These are phyloP conservation scores for Staphylotrichum longicolle DNA, from an alignment of 495 filamentous ascomycete genomes.

Conservation along the genomic window DNA sequence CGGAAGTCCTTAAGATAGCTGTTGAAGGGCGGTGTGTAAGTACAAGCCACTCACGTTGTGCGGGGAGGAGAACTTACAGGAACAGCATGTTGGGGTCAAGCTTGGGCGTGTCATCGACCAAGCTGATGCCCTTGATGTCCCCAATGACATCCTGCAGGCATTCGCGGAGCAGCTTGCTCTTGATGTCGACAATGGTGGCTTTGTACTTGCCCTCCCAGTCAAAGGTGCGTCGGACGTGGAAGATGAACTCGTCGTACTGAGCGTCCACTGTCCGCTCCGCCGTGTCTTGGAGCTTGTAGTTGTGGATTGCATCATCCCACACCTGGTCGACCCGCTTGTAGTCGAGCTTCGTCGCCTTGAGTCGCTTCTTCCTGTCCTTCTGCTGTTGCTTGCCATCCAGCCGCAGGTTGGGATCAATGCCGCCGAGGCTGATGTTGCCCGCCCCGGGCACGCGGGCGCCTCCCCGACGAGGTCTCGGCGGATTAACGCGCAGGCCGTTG, in stretches of 20 bases:
- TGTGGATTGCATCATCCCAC: constrained; percentile 75
- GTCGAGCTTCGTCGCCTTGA: constrained; percentile 60
- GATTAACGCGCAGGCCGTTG: constrained; percentile 11
- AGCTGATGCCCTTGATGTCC: constrained; percentile 73
- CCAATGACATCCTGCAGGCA: constrained; percentile 74
- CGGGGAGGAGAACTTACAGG: constrained; percentile 41
- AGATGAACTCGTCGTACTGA: constrained; percentile 82
- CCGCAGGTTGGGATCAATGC: constrained; percentile 25
- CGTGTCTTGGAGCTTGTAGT: constrained; percentile 80
- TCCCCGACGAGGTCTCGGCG: constrained; percentile 8
- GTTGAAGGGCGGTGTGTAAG: not conserved
- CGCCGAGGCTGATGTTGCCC: constrained; percentile 11
- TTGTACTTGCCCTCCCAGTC: constrained; percentile 85
- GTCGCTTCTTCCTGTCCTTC: constrained; percentile 51
- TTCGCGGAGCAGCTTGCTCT: constrained; percentile 74
- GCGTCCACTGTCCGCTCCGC: constrained; percentile 67
- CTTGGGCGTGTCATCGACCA: constrained; percentile 76
- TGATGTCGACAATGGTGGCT: constrained; percentile 78
- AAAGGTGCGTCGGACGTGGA: constrained; percentile 81
- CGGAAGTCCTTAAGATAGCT: constrained; percentile 75
- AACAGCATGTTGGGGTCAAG: constrained; percentile 88
- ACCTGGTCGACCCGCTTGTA: constrained; percentile 87
- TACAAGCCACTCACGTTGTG: not conserved
- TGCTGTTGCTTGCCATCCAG: constrained; percentile 43
- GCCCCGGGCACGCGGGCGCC: constrained; percentile 17